These are phyloP conservation scores for Cercospora sp. DNA, from an alignment of 2,329 filamentous ascomycete genomes.

Conservation along the genomic window DNA sequence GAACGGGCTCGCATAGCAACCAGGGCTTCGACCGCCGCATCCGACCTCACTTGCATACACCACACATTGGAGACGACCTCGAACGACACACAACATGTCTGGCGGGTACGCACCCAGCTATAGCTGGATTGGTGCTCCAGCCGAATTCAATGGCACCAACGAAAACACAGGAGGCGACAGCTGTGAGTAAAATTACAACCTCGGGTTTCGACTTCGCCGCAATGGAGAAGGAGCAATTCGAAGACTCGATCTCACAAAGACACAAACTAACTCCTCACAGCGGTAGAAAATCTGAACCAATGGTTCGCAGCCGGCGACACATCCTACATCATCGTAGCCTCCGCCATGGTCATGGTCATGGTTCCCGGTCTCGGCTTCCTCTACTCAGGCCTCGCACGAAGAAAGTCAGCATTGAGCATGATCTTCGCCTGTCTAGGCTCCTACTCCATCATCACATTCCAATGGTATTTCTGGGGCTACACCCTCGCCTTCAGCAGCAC, in stretches of 20 bases:
- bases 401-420: slow-evolving; percentile 95
- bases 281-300: slow-evolving; percentile 85
- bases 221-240: slow-evolving; percentile 15
- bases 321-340: slow-evolving; percentile 85
- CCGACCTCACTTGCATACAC: neutral
- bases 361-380: slow-evolving; percentile 94
- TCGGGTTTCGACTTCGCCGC: neutral
- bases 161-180: slow-evolving; percentile 71
- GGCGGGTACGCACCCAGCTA: slow-evolving; percentile 33
- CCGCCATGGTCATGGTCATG: slow-evolving; percentile 96
- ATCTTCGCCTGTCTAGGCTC: slow-evolving; percentile 98
- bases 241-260: neutral
- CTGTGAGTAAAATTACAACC: slow-evolving; percentile 57
- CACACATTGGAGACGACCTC: neutral
- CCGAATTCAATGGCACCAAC: slow-evolving; percentile 56
- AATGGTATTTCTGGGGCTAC: slow-evolving; percentile 99
- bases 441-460: slow-evolving; percentile 86
- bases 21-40: neutral
- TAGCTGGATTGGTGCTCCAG: slow-evolving; percentile 49
- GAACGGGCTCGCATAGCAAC: slow-evolving; percentile 5
- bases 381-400: slow-evolving; percentile 93
- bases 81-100: slow-evolving; percentile 43
- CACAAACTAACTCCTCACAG: slow-evolving; percentile 49
- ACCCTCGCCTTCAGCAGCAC: slow-evolving; percentile 85
- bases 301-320: slow-evolving; percentile 91